These are phyloP conservation scores for Cordyceps fumosorosea DNA, from an alignment of 2,329 filamentous ascomycete species.

Conservation along the genomic window DNA sequence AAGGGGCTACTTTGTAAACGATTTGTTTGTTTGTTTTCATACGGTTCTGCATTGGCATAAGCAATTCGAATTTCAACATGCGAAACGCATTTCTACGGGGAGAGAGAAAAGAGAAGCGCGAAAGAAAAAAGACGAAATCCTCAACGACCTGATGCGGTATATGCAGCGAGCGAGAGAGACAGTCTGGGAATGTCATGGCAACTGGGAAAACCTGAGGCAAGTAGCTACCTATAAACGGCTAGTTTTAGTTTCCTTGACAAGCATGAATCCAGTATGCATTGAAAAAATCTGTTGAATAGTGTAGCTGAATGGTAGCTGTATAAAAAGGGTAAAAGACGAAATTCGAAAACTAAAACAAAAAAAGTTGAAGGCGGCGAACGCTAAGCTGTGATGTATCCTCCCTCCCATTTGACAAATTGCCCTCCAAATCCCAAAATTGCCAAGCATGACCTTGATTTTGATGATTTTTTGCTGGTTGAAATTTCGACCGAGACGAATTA, in stretches of 20 bases:
- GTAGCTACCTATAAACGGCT: not conserved
- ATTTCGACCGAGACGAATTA: not conserved
- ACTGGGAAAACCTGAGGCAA: not conserved
- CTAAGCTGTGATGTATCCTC: not conserved
- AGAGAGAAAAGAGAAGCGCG: not conserved
- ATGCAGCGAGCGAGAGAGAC: not conserved
- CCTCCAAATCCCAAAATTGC: not conserved
- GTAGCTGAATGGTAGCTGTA: not conserved
- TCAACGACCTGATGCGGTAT: not conserved
- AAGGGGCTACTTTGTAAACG: conserved; percentile 13
- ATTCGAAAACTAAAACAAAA: not conserved
- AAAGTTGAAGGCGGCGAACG: not conserved
- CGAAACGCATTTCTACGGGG: not conserved
- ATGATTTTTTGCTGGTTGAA: too few relatives aligned
- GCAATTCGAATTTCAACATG: conserved; percentile 11
- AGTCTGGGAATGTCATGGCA: not conserved
- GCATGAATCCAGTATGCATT: not conserved
- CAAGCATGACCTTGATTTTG: not conserved
- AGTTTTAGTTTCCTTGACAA: not conserved
- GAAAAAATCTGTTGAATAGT: not conserved
- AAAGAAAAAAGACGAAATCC: not conserved
- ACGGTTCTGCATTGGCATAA: conserved; percentile 2
- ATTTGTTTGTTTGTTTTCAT: not conserved
- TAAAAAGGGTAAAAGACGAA: not conserved
- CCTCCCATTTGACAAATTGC: not conserved